Conservation (phyloP, 257 asterid species). For the Parsonsia alboflavescens region DNA sequence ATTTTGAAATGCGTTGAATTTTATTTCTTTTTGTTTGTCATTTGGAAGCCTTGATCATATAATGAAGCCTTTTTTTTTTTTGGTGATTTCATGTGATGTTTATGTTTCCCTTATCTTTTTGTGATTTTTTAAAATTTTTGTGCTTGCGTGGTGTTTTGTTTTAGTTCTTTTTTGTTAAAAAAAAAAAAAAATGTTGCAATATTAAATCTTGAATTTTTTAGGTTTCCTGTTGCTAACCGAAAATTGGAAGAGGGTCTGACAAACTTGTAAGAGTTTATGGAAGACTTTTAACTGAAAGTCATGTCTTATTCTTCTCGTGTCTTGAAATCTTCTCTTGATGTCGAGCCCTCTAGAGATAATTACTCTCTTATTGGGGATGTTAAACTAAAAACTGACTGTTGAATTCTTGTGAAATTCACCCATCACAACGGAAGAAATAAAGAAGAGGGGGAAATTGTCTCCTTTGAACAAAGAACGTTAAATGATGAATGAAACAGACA, state of each 20-base stretch:
- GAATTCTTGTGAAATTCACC: not conserved
- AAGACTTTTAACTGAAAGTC: not conserved
- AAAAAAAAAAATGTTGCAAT: not conserved
- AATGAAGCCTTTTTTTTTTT: no score
- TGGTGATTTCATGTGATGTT: not conserved
- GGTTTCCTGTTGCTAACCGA: not conserved
- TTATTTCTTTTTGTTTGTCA: not conserved
- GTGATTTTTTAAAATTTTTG: not conserved
- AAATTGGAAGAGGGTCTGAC: not conserved
- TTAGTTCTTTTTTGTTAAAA: not conserved
- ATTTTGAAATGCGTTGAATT: not conserved
- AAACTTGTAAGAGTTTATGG: not conserved
- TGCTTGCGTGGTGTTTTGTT: not conserved
- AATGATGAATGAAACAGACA: not conserved
- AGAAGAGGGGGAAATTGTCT: not conserved
- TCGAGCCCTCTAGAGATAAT: not conserved
- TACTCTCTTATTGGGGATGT: not conserved
- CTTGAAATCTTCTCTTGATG: not conserved
- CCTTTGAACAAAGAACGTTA: not conserved
- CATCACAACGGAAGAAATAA: not conserved
- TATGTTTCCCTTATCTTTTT: no score
- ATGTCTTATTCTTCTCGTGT: not conserved
- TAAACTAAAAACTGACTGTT: not conserved
- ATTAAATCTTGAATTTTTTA: not conserved
- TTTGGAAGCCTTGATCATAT: not conserved